phyloP scores from a whole-genome alignment of 805 yeast genomes.

The Suhomyces canberraensis region DNA sequence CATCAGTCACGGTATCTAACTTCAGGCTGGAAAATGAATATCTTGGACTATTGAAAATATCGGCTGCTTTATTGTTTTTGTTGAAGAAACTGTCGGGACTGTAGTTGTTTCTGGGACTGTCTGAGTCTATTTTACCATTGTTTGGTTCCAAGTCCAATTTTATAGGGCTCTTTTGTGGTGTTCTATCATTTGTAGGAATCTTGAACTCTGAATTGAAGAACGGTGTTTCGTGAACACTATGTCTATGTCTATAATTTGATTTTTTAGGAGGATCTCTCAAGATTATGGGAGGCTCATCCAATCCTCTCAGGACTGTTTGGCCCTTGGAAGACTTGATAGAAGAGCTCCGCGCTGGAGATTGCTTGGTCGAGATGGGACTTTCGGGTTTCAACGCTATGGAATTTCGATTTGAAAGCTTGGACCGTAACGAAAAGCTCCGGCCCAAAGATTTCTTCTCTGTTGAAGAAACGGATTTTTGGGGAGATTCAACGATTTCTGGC shows the following conservation, averaged over 20 bases:
- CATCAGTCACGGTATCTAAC: neutral
- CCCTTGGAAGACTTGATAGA: neutral
- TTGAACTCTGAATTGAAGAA: too few relatives aligned
- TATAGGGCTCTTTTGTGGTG: too few relatives aligned
- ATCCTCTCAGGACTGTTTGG: neutral
- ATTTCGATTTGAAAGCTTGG: neutral
- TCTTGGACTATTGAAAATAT: neutral
- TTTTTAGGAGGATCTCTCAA: neutral
- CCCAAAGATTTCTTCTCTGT: slow-evolving; percentile 1
- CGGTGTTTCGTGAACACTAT: slow-evolving; percentile 2
- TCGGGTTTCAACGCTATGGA: neutral
- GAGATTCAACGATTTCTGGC: neutral
- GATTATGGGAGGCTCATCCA: slow-evolving; percentile 1
- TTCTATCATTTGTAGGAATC: too few relatives aligned
- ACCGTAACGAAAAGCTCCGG: slow-evolving; percentile 5
- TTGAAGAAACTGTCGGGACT: too few relatives aligned
- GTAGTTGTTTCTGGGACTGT: too few relatives aligned
- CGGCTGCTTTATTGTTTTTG: neutral
- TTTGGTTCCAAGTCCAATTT: too few relatives aligned
- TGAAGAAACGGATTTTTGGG: neutral
- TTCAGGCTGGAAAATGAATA: neutral
- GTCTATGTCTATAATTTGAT: neutral
- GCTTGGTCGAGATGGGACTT: neutral
- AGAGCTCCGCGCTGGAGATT: neutral
- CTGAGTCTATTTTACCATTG: too few relatives aligned